Percentiles rank a stretch among this genome's conserved stretches.
Conservation (phyloP, 2,329 filamentous ascomycete genomes). For the Diaporthe batatas region DNA sequence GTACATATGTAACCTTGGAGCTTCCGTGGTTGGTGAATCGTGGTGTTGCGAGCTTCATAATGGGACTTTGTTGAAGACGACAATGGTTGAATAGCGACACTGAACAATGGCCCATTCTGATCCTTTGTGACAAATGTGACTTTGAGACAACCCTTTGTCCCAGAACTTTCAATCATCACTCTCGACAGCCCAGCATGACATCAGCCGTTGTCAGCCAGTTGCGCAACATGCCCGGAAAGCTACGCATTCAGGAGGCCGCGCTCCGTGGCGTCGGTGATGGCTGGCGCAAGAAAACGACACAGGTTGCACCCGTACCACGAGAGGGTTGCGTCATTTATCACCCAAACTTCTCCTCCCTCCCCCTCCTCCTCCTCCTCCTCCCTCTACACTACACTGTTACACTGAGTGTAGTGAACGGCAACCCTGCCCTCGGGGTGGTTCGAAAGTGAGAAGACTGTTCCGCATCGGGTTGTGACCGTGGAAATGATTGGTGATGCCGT, state of each 20-base stretch:
- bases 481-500: slow-evolving; percentile 16
- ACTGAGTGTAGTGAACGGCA: too few relatives aligned
- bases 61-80: not conserved
- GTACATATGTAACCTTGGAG: not conserved
- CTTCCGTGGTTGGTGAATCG: not conserved
- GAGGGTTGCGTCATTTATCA: slow-evolving; percentile 17
- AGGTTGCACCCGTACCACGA: slow-evolving; percentile 12
- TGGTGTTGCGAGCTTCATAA: slow-evolving; percentile 4
- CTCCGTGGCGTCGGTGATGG: slow-evolving; percentile 24
- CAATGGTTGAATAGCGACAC: slow-evolving; percentile 23
- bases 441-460: not conserved
- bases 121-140: not conserved
- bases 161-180: not conserved
- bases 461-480: not conserved
- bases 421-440: not conserved
- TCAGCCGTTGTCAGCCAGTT: not conserved
- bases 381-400: too few relatives aligned
- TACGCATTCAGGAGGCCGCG: slow-evolving; percentile 20
- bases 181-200: slow-evolving; percentile 15
- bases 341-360: too few relatives aligned
- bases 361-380: too few relatives aligned
- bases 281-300: not conserved
- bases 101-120: slow-evolving; percentile 1
- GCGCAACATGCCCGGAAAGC: not conserved
- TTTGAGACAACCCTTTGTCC: not conserved